Evolutionary conservation across 164 flowering plant species (phyloP), one percentile per base, ranked within the genome.

Genomic region (Malania oleifera): DNA sequence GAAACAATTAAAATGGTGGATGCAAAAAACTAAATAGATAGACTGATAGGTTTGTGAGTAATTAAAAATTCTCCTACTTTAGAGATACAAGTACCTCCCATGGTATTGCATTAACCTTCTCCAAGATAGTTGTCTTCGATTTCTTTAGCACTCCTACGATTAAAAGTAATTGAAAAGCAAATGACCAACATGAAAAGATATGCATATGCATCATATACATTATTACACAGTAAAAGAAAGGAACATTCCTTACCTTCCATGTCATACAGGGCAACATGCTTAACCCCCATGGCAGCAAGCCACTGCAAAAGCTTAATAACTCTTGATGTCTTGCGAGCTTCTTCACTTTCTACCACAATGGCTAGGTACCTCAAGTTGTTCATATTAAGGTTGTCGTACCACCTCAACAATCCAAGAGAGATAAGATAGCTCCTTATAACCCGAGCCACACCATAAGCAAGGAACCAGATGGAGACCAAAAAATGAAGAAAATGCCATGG

Each of bases 341-440:
- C 97, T 62, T 90, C 91, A 74, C 89, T 85, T 61, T 89, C 96
- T 25, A 95, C 53, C 50, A 82, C 97, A 65, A 95, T 58, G 19
- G 96, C 99, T 51, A 95, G 77, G 70, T 77, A 79, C 28, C 47
- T 68, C 20, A 95, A 79, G 34, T 76, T 84, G 41, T 43, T 67
- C 35, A 81, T 23, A 65, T 83, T 62, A 20, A 91, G 65, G 52
- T 57, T 23, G 37, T 59, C 70, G 67, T 78, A 82, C 14, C 53
- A 79, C 67, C 54, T 60, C 24, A 77, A 56, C 1, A 77, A 15
- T 44, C 85, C 82, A 52, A 58, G 64, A 20, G 87, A 70, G 28
- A 95, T 82, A 23, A 81, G 63, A 63, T 69, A 66, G 73, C 87
- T 79, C 61, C 83, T 78, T 17, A 83, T 37, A 15, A 26, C 44